These are phyloP conservation scores for Gnomoniopsis smithogilvyi DNA, from an alignment of 2,329 filamentous ascomycete genomes.

Conservation along the genomic window DNA sequence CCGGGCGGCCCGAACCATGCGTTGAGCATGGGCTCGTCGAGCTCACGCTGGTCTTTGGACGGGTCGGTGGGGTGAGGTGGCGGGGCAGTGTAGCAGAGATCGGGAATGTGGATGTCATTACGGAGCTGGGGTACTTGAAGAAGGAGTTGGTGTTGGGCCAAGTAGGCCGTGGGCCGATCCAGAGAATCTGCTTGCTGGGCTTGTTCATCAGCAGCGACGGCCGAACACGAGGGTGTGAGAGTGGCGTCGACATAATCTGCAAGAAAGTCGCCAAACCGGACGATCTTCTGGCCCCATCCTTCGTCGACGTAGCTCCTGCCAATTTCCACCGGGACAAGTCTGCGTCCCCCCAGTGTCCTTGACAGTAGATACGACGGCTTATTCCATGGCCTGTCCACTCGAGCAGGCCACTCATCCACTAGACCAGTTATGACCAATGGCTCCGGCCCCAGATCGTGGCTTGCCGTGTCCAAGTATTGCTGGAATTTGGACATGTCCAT, in stretches of 20 bases:
- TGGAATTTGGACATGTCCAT: constrained; percentile 55
- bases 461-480: constrained; percentile 48
- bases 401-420: constrained; percentile 73
- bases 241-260: constrained; percentile 50
- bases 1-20: constrained; percentile 88
- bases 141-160: constrained; percentile 90
- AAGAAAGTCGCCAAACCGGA: constrained; percentile 72
- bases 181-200: neutral
- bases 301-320: constrained; percentile 85
- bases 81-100: constrained; percentile 76
- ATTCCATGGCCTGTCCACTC: constrained; percentile 65
- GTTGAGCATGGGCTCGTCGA: constrained; percentile 66
- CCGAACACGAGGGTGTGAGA: neutral
- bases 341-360: constrained; percentile 69
- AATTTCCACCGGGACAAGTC: constrained; percentile 82
- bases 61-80: constrained; percentile 48
- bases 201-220: neutral
- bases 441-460: constrained; percentile 36
- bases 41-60: constrained; percentile 34
- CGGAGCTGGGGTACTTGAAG: constrained; percentile 74
- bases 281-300: constrained; percentile 78
- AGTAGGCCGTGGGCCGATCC: constrained; percentile 60
- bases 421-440: constrained; percentile 70
- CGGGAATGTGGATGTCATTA: constrained; percentile 74
- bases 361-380: constrained; percentile 70